A percentile compares a stretch with the other conserved stretches of the same genome.
Conservation (phyloP, 2,329 filamentous ascomycete species). For the Neopestalotiopsis sp. region DNA sequence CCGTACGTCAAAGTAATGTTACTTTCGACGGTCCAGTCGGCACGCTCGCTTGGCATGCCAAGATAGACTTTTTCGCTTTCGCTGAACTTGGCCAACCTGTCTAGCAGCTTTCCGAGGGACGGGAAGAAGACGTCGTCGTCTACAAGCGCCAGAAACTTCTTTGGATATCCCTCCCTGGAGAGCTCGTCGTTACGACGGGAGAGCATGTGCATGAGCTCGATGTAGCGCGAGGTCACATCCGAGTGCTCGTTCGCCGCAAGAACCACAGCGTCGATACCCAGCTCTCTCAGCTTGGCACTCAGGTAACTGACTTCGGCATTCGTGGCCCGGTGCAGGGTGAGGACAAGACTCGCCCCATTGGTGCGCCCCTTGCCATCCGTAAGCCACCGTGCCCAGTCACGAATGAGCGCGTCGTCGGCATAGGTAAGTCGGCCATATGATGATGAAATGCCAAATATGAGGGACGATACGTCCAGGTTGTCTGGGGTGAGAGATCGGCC, state of each 20-base stretch:
- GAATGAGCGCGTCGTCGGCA: constrained; percentile 43
- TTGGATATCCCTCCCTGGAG: constrained; percentile 39
- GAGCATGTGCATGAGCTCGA: constrained; percentile 42
- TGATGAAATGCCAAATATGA: constrained; percentile 49
- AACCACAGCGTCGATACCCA: constrained; percentile 46
- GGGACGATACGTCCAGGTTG: constrained; percentile 42
- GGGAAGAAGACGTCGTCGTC: constrained; percentile 55
- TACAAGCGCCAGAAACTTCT: constrained; percentile 48
- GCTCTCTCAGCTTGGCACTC: constrained; percentile 34
- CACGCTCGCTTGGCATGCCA: constrained; percentile 47
- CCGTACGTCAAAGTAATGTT: constrained; percentile 47
- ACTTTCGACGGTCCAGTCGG: constrained; percentile 46
- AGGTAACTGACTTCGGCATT: constrained; percentile 38
- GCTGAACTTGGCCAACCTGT: constrained; percentile 41
- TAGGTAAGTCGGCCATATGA: constrained; percentile 45
- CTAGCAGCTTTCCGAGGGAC: constrained; percentile 43
- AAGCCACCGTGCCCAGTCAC: constrained; percentile 51
- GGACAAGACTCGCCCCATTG: constrained; percentile 48
- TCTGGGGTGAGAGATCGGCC: constrained; percentile 34
- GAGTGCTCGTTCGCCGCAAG: constrained; percentile 35
- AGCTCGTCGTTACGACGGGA: constrained; percentile 39
- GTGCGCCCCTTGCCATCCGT: constrained; percentile 44
- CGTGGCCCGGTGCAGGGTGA: constrained; percentile 46
- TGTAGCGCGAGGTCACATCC: constrained; percentile 41
- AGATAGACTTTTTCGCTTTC: constrained; percentile 41